Base-by-base conservation (phyloP, 1,284 basidiomycete species). In the Ceratobasidium sp. region DNA sequence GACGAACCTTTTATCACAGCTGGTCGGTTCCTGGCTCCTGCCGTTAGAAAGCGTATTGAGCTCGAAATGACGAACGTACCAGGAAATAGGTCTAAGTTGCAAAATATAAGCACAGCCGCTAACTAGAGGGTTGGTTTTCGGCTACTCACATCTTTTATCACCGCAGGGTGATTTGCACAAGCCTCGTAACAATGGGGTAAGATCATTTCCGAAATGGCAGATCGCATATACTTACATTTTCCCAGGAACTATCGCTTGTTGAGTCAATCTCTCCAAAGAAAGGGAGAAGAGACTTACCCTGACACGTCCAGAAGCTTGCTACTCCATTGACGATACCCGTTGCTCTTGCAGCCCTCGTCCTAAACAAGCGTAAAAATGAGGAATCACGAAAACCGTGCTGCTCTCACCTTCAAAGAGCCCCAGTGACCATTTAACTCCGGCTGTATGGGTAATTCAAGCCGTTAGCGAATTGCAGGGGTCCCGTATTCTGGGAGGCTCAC, bases 271-370 rank as follows among this genome's bases (percentile, higher is more conserved):
- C 9, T 42, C 26, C 26, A 61, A 23, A 33, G 13, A 33, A 33
- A 6, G 23, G 12, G 28, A 12, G 10, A 33, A 61, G 20, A 3
- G 13, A 46, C 64, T 26, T 66, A 66, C 64, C 64, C 64, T 42
- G 9, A 26, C 20, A 66, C 17, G 44, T 66, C 64, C 20, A 66
- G 44, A 26, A 66, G 64, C 26, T 48, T 66, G 17, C 64, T 66
- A 48, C 64, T 66, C 64, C 64, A 66, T 33, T 66, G 64, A 20
- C 64, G 64, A n/a, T 48, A 66, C 20, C 64, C 44, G 26, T 66
- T 66, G 12, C 64, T 44, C 33, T 66, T 66, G 44, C 64, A 66
- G 7, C 64, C 64, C 23, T 66, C 64, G 64, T 66, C 44, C 64
- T 66, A 33, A 20, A n/a, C 7, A 26, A 26, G 26, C 5, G 3